A percentile compares a stretch with the other conserved stretches of the same genome.
Conservation (phyloP, 2,329 filamentous ascomycete genomes). For the Magnaporthiopsis incrustans region DNA sequence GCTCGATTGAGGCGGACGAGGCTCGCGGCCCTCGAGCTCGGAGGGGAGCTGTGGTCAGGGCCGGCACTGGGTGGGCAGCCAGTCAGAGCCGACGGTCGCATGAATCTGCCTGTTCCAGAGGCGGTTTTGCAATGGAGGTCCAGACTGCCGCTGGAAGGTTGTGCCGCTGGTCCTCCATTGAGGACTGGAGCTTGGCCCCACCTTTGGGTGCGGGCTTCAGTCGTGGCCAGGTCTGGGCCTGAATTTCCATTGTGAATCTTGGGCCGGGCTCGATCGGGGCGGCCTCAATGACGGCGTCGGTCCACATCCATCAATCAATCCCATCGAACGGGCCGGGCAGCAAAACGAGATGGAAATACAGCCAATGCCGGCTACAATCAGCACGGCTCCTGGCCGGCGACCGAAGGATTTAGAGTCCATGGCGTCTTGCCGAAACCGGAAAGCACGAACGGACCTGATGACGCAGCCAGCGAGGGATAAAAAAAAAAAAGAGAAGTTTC, state of each 20-base stretch:
- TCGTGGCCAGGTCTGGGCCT: background rate
- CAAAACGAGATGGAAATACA: background rate
- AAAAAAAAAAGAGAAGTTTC: too few relatives aligned
- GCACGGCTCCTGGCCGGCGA: background rate
- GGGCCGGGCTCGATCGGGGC: too few relatives aligned
- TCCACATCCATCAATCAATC: too few relatives aligned
- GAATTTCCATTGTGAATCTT: background rate
- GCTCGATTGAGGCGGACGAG: background rate
- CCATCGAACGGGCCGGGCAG: too few relatives aligned
- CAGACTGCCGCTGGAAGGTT: background rate
- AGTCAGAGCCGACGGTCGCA: background rate
- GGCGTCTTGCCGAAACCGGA: background rate
- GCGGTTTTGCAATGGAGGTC: background rate
- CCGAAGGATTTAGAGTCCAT: background rate
- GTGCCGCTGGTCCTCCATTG: background rate
- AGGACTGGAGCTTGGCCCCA: background rate
- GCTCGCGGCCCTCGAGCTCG: background rate
- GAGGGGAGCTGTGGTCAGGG: background rate
- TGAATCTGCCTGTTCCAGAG: slow-evolving; percentile 8
- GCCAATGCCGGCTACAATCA: background rate
- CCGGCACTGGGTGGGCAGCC: background rate
- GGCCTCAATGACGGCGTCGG: too few relatives aligned
- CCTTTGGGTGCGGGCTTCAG: background rate
- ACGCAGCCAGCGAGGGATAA: too few relatives aligned
- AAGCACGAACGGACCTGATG: background rate